Percentiles rank a stretch among this genome's conserved stretches.
Evolutionary conservation across 768 basidiomycete species (phyloP).

Genomic region (Amanita molliuscula): DNA sequence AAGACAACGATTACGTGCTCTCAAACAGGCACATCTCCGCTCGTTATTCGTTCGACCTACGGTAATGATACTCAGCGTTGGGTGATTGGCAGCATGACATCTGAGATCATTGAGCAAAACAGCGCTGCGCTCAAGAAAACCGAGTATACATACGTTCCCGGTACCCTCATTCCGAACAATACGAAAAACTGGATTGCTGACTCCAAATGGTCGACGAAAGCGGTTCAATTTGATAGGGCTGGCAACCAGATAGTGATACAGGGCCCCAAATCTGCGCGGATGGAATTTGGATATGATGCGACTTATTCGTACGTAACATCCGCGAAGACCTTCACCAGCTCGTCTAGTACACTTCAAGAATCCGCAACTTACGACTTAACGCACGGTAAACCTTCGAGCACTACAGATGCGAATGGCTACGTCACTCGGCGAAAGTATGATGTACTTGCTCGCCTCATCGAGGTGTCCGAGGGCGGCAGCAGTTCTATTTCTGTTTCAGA

Average conservation of each 20-base stretch:
- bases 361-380: not conserved
- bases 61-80: not conserved
- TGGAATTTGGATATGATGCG: not conserved
- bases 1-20: not conserved
- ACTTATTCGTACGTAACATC: not conserved
- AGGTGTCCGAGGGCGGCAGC: not conserved
- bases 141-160: not conserved
- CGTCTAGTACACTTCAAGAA: not conserved
- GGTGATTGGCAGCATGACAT: not conserved
- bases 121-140: not conserved
- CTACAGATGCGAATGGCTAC: not conserved
- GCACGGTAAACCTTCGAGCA: not conserved
- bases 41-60: not conserved
- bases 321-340: not conserved
- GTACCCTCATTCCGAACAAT: not conserved
- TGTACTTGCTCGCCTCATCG: not conserved
- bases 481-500: not conserved
- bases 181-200: not conserved
- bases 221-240: not conserved
- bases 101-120: not conserved
- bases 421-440: not conserved
- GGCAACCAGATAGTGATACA: not conserved
- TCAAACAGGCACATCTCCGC: not conserved
- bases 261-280: not conserved
- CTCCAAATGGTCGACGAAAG: not conserved